These are phyloP conservation scores for Leccinum obscurum DNA, from an alignment of 768 basidiomycete genomes.

Conservation along the genomic window DNA sequence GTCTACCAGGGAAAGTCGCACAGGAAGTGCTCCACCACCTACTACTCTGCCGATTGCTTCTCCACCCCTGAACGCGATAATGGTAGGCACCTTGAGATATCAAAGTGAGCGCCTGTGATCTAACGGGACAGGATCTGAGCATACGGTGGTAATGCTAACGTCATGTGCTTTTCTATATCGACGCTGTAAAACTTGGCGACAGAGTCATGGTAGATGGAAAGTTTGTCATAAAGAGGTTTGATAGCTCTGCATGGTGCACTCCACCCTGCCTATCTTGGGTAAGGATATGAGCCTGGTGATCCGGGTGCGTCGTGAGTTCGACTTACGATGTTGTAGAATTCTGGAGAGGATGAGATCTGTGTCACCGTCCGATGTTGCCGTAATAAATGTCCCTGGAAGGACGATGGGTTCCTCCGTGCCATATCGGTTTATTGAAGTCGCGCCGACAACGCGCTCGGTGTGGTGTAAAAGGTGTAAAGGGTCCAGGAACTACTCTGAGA, in stretches of 20 bases:
- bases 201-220: constrained; percentile 4
- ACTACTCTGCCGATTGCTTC: no score
- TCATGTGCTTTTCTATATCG: constrained; percentile 37
- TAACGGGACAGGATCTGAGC: background rate
- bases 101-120: background rate
- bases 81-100: constrained; percentile 1
- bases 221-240: constrained; percentile 6
- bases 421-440: no score
- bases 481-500: no score
- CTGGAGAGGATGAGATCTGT: constrained; percentile 1
- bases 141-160: constrained; percentile 6
- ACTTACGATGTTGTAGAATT: constrained; percentile 4
- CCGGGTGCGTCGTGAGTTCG: no score
- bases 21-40: no score
- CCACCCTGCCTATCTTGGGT: constrained; percentile 12
- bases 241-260: constrained; percentile 9
- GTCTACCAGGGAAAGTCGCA: no score
- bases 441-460: no score
- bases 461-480: no score
- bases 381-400: no score
- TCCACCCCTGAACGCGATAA: background rate
- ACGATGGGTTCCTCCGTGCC: no score
- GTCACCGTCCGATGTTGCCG: background rate
- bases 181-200: constrained; percentile 7
- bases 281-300: background rate